Conservation (phyloP, 2,329 filamentous ascomycete species). For the Aspergillus glaucus region DNA sequence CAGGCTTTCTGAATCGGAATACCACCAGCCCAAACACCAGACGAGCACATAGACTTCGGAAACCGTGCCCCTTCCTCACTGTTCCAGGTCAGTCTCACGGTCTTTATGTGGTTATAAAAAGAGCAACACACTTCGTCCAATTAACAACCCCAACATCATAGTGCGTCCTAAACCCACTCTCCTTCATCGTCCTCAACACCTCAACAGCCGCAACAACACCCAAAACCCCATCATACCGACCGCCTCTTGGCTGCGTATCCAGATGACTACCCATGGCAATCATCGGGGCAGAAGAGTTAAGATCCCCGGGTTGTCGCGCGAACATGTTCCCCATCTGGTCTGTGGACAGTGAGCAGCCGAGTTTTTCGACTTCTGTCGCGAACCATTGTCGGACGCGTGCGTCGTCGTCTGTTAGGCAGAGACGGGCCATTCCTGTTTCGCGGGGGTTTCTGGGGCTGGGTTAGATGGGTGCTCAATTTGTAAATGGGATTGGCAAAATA, state of each 20-base stretch:
- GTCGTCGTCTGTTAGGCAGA: slow-evolving; percentile 63
- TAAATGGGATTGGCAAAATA: background rate
- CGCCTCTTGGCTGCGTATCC: slow-evolving; percentile 26
- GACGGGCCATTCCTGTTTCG: slow-evolving; percentile 59
- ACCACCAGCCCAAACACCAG: slow-evolving; percentile 65
- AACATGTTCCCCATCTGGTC: slow-evolving; percentile 53
- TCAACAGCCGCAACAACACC: slow-evolving; percentile 65
- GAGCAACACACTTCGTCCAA: slow-evolving; percentile 49
- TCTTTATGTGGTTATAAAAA: background rate
- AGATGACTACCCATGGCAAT: slow-evolving; percentile 44
- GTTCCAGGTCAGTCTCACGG: background rate
- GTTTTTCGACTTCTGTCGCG: slow-evolving; percentile 48
- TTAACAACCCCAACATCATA: slow-evolving; percentile 65
- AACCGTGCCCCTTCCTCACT: slow-evolving; percentile 75
- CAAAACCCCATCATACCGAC: slow-evolving; percentile 66
- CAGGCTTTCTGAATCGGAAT: slow-evolving; percentile 57
- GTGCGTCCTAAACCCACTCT: slow-evolving; percentile 59
- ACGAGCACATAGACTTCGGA: slow-evolving; percentile 64
- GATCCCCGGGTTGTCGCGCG: slow-evolving; percentile 15
- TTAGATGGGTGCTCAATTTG: background rate
- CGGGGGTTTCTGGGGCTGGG: slow-evolving; percentile 8
- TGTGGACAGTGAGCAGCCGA: slow-evolving; percentile 58
- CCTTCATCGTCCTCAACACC: slow-evolving; percentile 59
- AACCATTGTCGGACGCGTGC: slow-evolving; percentile 66
- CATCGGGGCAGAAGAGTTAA: slow-evolving; percentile 18